Base-by-base conservation (phyloP, 352 stramenopile genomes). In the Pythium folliculosum region DNA sequence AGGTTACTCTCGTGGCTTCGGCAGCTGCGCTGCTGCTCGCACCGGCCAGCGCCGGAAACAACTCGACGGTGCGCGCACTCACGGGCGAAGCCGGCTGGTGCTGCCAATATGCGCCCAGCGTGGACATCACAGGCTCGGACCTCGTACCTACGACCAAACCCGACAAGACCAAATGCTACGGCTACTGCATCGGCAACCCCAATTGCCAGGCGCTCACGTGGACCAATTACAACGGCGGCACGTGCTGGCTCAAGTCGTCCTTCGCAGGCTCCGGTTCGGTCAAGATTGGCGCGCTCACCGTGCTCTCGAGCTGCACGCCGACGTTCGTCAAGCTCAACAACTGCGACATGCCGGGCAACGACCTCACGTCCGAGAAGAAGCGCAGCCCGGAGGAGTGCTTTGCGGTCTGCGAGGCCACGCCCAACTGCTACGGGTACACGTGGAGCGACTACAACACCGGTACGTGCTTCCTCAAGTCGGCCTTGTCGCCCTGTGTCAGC, bases 391-490 rank as follows among this genome's bases (percentile, higher is more conserved):
- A 43, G 27, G 30, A 45, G 12, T 44, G 25, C 30, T 21, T 44
- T 6, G 23, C 12, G 4, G n/a, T 23, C 12, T 40, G 51, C 35
- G 21, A 16, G 5, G 19, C 5, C 27, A 37, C 30, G 19, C 25
- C 27, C 13, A 38, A 17, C 22, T 30, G 49, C 23, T 30, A 30
- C 22, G 30, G 25, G 17, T 70, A 53, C 49, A 55, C 77, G 0
- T 89, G 81, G 81, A 83, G 54, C 25, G 75, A 77, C 61, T 75
- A 74, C 69, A 82, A 81, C 40, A 63, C 70, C 19, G 80, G 80
- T 10, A 87, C 75, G 10, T 87, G 80, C 55, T 89, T 30, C 22
- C 30, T 55, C 49, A 55, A 55, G 49, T 38, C 22, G 14, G 30
- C 25, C 49, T 4, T 35, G 12, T 22, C 49, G 23, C 49, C 22